Base-by-base conservation (phyloP, 176 grass and related monocot genomes). In the Cocos nucifera region DNA sequence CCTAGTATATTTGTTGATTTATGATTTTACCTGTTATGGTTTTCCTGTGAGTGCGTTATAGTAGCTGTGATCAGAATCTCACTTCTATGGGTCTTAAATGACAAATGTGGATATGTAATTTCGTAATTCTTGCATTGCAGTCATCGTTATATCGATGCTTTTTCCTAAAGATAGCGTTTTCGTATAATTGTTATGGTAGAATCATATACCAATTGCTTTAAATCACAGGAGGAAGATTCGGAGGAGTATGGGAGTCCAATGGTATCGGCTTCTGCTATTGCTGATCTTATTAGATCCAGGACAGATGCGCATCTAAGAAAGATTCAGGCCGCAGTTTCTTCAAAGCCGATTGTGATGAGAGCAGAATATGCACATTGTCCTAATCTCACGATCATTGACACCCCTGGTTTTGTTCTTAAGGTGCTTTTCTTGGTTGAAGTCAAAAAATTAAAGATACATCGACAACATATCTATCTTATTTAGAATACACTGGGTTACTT, bases 381-480 rank as follows among this genome's bases (percentile, higher is more conserved):
- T 78, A 99, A 99, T 55, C 94, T 93, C 68, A 99, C 94, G 70
- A 99, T 99, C 66, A 99, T 99, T 32, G 93, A 98, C 61, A 98
- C 88, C 55, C 94, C 94, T 69, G 94, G 94, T 53, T 98, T 98
- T 49, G 84, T 98, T 66, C 82, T 98, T 63, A 98, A 98, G 88
- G 94, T 82, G 15, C 17, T 64, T 2, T 29, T 26, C 24, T 17
- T 51, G 18, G 19, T 10, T 39, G 15, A 58, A 15, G 5, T 59
- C 53, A 59, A 57, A 22, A 44, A 58, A 49, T 49, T 58, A 39
- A 23, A 22, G 4, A 16, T 12, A 12, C 21, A 53, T 17, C 12
- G 10, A 24, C 17, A 50, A 49, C 29, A 22, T 0, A 19, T 51
- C 59, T 53, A n/a, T 55, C 64, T 50, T 70, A 68, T 62, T 44